Evolutionary conservation across 441 rosid species (phyloP).

Genomic region (Arabidopsis lyrata): DNA sequence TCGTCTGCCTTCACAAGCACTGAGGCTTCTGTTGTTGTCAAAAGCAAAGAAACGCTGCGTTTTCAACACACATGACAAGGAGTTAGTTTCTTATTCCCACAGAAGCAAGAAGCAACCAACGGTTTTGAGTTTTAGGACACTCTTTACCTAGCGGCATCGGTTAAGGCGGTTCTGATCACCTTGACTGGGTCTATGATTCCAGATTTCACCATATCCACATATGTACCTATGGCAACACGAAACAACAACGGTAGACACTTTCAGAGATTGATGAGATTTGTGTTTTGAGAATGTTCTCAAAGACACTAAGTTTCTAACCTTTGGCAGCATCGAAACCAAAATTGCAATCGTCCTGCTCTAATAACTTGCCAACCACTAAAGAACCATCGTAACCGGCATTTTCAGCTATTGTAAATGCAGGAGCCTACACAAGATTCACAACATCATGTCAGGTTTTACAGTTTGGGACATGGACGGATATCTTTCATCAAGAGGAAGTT

Average conservation of each 20-base stretch:
- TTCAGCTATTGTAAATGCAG: constrained; percentile 71
- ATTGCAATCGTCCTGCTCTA: constrained; percentile 74
- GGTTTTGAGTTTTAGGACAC: constrained; percentile 2
- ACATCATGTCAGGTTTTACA: constrained; percentile 31
- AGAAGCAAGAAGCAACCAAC: background rate
- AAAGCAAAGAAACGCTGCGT: constrained; percentile 79
- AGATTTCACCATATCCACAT: constrained; percentile 83
- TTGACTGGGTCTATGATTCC: constrained; percentile 93
- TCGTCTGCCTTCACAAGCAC: constrained; percentile 61
- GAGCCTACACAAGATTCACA: constrained; percentile 61
- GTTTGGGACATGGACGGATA: constrained; percentile 1
- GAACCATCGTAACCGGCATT: constrained; percentile 91
- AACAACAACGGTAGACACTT: background rate
- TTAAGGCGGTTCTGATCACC: constrained; percentile 84
- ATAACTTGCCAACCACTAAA: constrained; percentile 69
- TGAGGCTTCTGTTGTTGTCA: constrained; percentile 88
- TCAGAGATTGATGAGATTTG: constrained; percentile 9
- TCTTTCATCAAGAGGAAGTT: background rate
- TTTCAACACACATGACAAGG: constrained; percentile 15
- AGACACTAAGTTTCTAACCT: constrained; percentile 53
- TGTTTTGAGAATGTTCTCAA: constrained; percentile 9
- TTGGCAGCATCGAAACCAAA: constrained; percentile 95
- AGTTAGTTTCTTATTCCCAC: constrained; percentile 8
- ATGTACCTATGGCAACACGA: constrained; percentile 55
- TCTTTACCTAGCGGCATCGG: constrained; percentile 89